Evolutionary conservation across 495 filamentous ascomycete species (phyloP).

Genomic region (Penicillium macrosclerotiorum): DNA sequence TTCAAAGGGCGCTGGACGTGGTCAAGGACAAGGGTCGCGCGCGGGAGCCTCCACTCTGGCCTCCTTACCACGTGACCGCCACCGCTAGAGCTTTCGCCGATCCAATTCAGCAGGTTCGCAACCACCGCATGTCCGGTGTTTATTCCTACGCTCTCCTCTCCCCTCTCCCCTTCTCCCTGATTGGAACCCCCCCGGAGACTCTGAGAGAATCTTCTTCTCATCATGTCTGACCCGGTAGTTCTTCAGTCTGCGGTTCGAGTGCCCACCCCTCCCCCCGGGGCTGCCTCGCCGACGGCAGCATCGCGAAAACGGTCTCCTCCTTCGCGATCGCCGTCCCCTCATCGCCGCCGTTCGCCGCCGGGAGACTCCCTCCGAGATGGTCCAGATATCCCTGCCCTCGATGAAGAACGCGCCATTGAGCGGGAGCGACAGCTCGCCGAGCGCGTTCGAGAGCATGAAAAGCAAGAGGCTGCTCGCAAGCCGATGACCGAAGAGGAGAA

Average conservation of each 20-base stretch:
- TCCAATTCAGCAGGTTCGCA: constrained; percentile 7
- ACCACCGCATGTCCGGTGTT: constrained; percentile 14
- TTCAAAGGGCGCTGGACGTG: too few species aligned
- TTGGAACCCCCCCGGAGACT: constrained; percentile 5
- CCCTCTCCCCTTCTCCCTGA: neutral
- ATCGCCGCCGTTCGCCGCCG: constrained; percentile 59
- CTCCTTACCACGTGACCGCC: constrained; percentile 29
- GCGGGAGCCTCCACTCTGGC: constrained; percentile 15
- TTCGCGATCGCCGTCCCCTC: constrained; percentile 63
- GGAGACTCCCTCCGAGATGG: constrained; percentile 36
- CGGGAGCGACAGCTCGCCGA: constrained; percentile 62
- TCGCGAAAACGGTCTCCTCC: constrained; percentile 62
- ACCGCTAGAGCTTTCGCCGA: constrained; percentile 28
- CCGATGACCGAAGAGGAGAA: constrained; percentile 80
- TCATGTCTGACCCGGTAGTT: constrained; percentile 48
- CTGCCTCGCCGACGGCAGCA: constrained; percentile 46
- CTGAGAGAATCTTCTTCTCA: constrained; percentile 14
- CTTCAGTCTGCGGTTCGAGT: constrained; percentile 68
- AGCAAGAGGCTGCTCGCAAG: constrained; percentile 49
- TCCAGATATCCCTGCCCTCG: constrained; percentile 46
- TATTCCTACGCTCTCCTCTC: too few species aligned
- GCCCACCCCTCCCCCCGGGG: constrained; percentile 61
- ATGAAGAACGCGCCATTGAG: constrained; percentile 56
- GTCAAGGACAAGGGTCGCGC: too few species aligned
- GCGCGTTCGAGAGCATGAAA: constrained; percentile 55